Percentiles rank a stretch among this genome's conserved stretches.
Evolutionary conservation across 768 basidiomycete genomes (phyloP).

Genomic region (Naematelia encephala): DNA sequence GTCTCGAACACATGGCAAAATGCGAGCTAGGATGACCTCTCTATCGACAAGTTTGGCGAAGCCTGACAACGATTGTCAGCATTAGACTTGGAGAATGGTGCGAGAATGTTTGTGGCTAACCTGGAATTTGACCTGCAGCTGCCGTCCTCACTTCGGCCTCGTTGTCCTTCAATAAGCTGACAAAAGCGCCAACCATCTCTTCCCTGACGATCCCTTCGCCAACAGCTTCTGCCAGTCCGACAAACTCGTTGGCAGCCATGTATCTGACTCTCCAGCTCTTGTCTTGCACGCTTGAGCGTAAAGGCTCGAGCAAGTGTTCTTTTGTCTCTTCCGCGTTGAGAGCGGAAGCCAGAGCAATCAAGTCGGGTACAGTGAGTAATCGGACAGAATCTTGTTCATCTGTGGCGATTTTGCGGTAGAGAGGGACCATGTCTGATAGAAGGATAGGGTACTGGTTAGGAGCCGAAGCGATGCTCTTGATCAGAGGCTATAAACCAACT

Average conservation of each 20-base stretch:
- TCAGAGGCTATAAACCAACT: slow-evolving; percentile 64
- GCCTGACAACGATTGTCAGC: slow-evolving; percentile 56
- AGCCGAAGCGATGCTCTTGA: slow-evolving; percentile 63
- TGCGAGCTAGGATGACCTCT: slow-evolving; percentile 85
- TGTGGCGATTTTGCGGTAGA: slow-evolving; percentile 87
- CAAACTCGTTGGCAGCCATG: slow-evolving; percentile 97
- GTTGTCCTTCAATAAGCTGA: slow-evolving; percentile 91
- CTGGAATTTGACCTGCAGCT: slow-evolving; percentile 92
- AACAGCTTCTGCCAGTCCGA: slow-evolving; percentile 82
- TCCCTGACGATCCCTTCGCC: slow-evolving; percentile 87
- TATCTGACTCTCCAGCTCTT: slow-evolving; percentile 99
- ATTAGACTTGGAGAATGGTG: background rate
- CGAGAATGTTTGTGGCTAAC: slow-evolving; percentile 53
- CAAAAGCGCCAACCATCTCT: slow-evolving; percentile 88
- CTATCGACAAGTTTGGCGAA: slow-evolving; percentile 91
- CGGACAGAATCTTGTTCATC: slow-evolving; percentile 99
- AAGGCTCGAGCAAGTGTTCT: slow-evolving; percentile 79
- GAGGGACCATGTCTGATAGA: slow-evolving; percentile 77
- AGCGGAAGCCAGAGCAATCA: slow-evolving; percentile 85
- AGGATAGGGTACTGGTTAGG: slow-evolving; percentile 63
- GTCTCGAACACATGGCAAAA: slow-evolving; percentile 92
- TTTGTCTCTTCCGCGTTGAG: slow-evolving; percentile 85
- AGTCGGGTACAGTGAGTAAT: slow-evolving; percentile 87
- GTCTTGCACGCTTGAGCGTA: slow-evolving; percentile 81
- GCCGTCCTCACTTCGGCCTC: slow-evolving; percentile 98